Evolutionary conservation across 371 early-diverging fungal genomes (phyloP), one percentile per base, ranked within the genome.

Genomic region (Phascolomyces articulosus): DNA sequence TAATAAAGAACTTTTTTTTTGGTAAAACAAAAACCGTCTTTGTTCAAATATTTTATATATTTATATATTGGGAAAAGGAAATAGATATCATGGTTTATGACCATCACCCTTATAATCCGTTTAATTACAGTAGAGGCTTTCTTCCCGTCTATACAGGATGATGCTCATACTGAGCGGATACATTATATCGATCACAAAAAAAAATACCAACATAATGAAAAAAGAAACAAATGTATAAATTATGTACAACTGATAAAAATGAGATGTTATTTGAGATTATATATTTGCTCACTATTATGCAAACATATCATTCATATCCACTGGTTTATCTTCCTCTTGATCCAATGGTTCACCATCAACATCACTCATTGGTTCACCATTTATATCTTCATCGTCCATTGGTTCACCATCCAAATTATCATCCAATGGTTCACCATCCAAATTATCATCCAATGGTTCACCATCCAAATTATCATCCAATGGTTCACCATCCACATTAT

Each of bases 401-500:
- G 71, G 72, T 44, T 78, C 74, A 4, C 76, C 79, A 56, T 77
- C 77, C n/a, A 75, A 48, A 20, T 57, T 20, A 26, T 47, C 24
- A 13, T 81, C 66, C 57, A 80, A 29, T 0, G 71, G 71, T 40
- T 76, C 74, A 15, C 75, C 79, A 48, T 77, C 76, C 11, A 74
- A 51, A 44, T 44, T 38, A 65, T 81, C 79, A 20, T 75, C 83
- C 67, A 83, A 60, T 1, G 77, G 78, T 34, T 82, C 77, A 3
- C 78, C 83, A 55, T 79, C 82, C 16, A 77, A 58, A 27, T 62
- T 60, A 7, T 67, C 65, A 38, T 76, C 77, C 29, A n/a, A n/a
- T n/a, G n/a, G n/a, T n/a, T 56, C 71, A 10, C 55, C 49, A 13
- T 66, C 65, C 4, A 7, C 40, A 2, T 23, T 18, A 24, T 3